A percentile compares a stretch with the other conserved stretches of the same genome.
Evolutionary conservation across 306 rosid genomes (phyloP).

Genomic region (Vigna mungo): DNA sequence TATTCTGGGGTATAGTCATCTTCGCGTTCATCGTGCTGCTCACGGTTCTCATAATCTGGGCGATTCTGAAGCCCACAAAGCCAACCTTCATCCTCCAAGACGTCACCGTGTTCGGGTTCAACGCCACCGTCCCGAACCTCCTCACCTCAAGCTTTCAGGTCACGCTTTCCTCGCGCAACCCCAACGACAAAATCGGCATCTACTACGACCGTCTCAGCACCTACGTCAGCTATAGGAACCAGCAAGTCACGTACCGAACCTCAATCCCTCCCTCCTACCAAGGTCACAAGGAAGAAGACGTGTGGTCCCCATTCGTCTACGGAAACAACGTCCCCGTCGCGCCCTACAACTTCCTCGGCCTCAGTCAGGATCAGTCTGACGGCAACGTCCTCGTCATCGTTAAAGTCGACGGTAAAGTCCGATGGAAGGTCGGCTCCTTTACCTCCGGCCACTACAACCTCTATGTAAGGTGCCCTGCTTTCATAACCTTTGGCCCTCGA

Average conservation of each 20-base stretch:
- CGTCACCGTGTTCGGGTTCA: constrained; percentile 91
- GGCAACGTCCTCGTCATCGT: constrained; percentile 64
- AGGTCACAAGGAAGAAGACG: constrained; percentile 79
- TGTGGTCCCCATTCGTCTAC: constrained; percentile 91
- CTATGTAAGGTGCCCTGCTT: constrained; percentile 75
- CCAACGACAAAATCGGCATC: constrained; percentile 81
- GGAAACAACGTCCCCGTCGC: constrained; percentile 84
- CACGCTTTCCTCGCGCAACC: constrained; percentile 81
- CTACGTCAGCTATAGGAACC: constrained; percentile 70
- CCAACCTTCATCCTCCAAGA: constrained; percentile 91
- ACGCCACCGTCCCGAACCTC: constrained; percentile 74
- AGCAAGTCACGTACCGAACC: constrained; percentile 77
- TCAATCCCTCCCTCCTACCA: constrained; percentile 83
- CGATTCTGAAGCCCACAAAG: constrained; percentile 70
- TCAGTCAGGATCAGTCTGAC: constrained; percentile 63
- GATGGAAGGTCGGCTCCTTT: constrained; percentile 87
- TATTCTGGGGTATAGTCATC: constrained; percentile 54
- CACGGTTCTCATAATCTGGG: constrained; percentile 74
- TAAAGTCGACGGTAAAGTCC: constrained; percentile 72
- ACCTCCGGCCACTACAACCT: constrained; percentile 65
- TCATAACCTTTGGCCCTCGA: constrained; percentile 64
- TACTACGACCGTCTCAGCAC: constrained; percentile 82
- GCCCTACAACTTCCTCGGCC: constrained; percentile 60
- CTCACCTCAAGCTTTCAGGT: constrained; percentile 83
- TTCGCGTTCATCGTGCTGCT: constrained; percentile 68